Percentiles rank a stretch among this genome's conserved stretches.
These are phyloP conservation scores for Apiotrichum porosum DNA, from an alignment of 1,284 basidiomycete species.

Conservation along the genomic window DNA sequence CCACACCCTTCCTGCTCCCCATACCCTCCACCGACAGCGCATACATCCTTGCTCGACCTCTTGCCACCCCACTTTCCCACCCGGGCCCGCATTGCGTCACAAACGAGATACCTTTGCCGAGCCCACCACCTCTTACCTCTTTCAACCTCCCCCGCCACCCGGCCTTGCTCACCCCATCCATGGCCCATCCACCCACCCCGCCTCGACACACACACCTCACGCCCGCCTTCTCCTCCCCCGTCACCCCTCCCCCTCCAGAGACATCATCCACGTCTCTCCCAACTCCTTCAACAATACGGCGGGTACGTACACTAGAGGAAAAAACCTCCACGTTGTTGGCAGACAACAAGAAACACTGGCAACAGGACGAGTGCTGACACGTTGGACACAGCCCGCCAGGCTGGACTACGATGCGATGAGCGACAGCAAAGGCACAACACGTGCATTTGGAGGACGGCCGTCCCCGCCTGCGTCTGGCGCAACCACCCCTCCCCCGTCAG, in stretches of 20 bases:
- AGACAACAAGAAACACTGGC: neutral
- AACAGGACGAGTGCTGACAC: no score
- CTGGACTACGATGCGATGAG: slow-evolving; percentile 1
- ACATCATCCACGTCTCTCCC: slow-evolving; percentile 22
- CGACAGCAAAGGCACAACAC: neutral
- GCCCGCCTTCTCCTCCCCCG: slow-evolving; percentile 23
- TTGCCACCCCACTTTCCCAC: neutral
- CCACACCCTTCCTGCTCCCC: no score
- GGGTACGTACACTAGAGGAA: no score
- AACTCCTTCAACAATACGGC: slow-evolving; percentile 14
- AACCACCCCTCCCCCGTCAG: neutral
- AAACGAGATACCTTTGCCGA: no score
- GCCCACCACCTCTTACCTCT: no score
- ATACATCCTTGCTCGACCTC: neutral
- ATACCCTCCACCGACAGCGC: neutral
- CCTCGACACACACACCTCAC: slow-evolving; percentile 11
- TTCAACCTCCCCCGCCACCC: neutral
- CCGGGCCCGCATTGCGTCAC: neutral
- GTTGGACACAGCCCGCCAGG: neutral
- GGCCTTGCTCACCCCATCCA: slow-evolving; percentile 6
- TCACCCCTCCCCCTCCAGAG: slow-evolving; percentile 22
- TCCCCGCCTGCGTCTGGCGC: neutral
- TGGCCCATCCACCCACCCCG: slow-evolving; percentile 21
- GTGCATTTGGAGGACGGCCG: no score
- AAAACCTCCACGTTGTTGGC: neutral